Conservation (phyloP, 73 alveolate genomes). For the Diophrys sp. region DNA sequence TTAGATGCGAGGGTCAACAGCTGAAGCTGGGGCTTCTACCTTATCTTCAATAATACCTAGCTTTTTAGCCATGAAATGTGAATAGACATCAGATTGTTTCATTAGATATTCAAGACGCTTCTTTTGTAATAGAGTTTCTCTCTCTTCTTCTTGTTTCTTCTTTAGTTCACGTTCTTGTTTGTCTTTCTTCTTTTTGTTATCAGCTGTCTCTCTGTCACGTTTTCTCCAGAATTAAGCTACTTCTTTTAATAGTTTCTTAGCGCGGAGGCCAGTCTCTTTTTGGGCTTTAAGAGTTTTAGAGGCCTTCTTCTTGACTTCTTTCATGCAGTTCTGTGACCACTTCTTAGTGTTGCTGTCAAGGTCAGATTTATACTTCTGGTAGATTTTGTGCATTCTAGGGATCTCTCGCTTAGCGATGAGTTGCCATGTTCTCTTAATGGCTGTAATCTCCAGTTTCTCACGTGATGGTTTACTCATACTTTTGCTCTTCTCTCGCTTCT, state of each 20-base stretch:
- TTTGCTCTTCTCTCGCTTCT: conserved; percentile 68
- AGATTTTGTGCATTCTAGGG: conserved; percentile 77
- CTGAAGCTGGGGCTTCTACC: conserved; percentile 67
- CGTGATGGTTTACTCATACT: conserved; percentile 58
- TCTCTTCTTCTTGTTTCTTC: conserved; percentile 95
- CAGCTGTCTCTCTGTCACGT: conserved; percentile 96
- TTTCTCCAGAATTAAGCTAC: conserved; percentile 91
- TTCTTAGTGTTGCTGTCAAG: conserved; percentile 85
- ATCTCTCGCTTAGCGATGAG: conserved; percentile 83
- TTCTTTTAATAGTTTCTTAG: conserved; percentile 92
- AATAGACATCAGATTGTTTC: conserved; percentile 95
- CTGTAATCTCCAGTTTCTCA: conserved; percentile 65
- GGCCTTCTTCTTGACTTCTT: conserved; percentile 92
- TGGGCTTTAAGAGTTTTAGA: conserved; percentile 80
- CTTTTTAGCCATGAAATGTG: conserved; percentile 97
- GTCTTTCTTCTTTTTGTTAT: conserved; percentile 92
- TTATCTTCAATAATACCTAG: too few species aligned
- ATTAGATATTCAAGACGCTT: conserved; percentile 95
- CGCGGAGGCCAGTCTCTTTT: conserved; percentile 85
- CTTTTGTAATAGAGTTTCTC: conserved; percentile 89
- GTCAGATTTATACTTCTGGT: conserved; percentile 84
- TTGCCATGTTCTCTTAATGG: conserved; percentile 73
- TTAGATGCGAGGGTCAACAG: conserved; percentile 54
- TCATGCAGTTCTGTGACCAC: conserved; percentile 73
- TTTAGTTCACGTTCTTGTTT: conserved; percentile 91